Evolutionary conservation across 2,329 filamentous ascomycete species (phyloP), one percentile per base, ranked within the genome.

Genomic region (Arthrobotrys iridis): DNA sequence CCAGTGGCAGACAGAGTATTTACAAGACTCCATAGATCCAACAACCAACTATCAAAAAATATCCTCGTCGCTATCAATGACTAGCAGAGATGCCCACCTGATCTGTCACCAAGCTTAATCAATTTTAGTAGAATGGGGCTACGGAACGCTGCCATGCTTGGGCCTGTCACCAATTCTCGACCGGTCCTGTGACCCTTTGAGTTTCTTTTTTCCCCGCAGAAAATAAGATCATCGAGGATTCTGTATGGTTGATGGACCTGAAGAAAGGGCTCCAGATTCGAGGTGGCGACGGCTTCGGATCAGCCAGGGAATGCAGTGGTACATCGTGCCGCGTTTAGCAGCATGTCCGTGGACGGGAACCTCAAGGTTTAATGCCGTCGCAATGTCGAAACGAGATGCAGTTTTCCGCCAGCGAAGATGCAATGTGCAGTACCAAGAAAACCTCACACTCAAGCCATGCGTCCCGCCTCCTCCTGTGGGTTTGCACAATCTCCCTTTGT

Each of bases 321-420:
- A 70, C 57, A 33, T 60, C 30, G 30, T 37, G 46, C 55, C 64
- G 64, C 30, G 62, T 60, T 59, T 43, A 68, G 52, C 30, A 68
- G 64, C 35, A 62, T 45, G 22, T 52, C 58, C 55, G 65, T 52
- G 45, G 43, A 28, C 48, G 43, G 43, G 65, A 50, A 59, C 20
- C 55, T 37, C 15, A 52, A 30, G 35, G 15, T 55, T 67, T 30
- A 60, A 68, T 52, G 41, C 55, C 55, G 45, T 70, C 65, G 43
- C 65, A 60, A 45, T 60, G 64, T 67, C 52, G 52, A 68, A 59
- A 50, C 30, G 33, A 68, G 22, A 70, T 70, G 65, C 55, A 62
- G 48, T 48, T 43, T 60, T 43, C 45, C 55, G 55, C 65, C 35
- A 26, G 33, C 55, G 40, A 37, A 62, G 30, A 35, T 26, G 43